Conservation (phyloP, 176 grass and related monocot species). For the Neostapfia colusana region DNA sequence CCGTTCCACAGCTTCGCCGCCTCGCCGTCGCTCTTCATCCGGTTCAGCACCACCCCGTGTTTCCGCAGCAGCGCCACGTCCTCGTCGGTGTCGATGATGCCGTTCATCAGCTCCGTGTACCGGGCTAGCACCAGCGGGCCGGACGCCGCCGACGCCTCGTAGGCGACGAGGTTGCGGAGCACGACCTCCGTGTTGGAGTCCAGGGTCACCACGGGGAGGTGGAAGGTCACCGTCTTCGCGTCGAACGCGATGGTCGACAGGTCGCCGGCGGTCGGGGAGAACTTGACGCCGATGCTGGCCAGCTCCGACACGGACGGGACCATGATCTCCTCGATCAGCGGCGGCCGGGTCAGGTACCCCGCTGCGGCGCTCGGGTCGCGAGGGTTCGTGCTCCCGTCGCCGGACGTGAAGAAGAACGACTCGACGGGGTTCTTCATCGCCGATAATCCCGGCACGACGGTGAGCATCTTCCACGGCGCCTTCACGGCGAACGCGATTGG, state of each 20-base stretch:
- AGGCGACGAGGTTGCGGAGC: constrained; percentile 79
- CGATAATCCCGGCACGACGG: constrained; percentile 61
- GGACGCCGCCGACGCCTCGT: constrained; percentile 58
- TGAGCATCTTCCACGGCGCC: constrained; percentile 84
- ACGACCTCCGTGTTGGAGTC: constrained; percentile 71
- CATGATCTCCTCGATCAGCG: constrained; percentile 91
- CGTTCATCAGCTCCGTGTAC: constrained; percentile 95
- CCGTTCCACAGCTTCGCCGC: constrained; percentile 73
- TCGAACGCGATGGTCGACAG: constrained; percentile 62
- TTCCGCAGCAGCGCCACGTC: constrained; percentile 68
- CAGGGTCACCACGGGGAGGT: constrained; percentile 59
- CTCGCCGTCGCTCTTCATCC: constrained; percentile 76
- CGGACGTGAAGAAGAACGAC: constrained; percentile 51
- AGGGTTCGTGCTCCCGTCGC: constrained; percentile 18
- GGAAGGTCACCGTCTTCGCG: constrained; percentile 53
- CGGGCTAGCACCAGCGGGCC: constrained; percentile 66
- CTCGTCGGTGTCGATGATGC: constrained; percentile 73
- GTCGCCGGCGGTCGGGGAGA: constrained; percentile 58
- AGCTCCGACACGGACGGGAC: constrained; percentile 76
- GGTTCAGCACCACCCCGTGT: constrained; percentile 66
- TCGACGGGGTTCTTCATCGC: constrained; percentile 51
- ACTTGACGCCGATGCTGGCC: constrained; percentile 48
- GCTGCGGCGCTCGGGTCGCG: constrained; percentile 22
- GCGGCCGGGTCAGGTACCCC: constrained; percentile 40
- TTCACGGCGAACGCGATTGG: constrained; percentile 61